Percentiles rank a stretch among this genome's conserved stretches.
These are phyloP conservation scores for Pythium graminicola DNA, from an alignment of 352 stramenopile species.

Conservation along the genomic window DNA sequence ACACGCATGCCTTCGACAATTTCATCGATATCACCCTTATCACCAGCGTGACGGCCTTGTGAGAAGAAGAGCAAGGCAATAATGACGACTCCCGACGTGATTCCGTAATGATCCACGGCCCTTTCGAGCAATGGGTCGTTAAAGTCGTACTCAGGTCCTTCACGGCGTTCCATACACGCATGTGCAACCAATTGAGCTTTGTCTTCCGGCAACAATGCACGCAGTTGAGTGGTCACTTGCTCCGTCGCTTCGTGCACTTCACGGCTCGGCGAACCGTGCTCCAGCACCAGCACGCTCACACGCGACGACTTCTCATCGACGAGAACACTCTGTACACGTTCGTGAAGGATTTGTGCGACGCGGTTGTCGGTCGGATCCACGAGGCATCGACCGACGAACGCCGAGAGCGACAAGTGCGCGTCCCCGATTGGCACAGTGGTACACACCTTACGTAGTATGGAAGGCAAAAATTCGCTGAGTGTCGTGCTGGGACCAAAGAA, in stretches of 20 bases:
- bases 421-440: neutral
- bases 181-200: constrained; percentile 43
- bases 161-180: constrained; percentile 72
- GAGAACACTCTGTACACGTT: constrained; percentile 41
- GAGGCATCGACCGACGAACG: constrained; percentile 50
- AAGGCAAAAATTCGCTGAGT: constrained; percentile 68
- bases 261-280: constrained; percentile 64
- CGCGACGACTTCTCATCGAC: constrained; percentile 16
- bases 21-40: constrained; percentile 71
- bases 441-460: constrained; percentile 47
- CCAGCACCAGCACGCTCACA: constrained; percentile 62
- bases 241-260: constrained; percentile 65
- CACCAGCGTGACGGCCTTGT: constrained; percentile 60
- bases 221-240: constrained; percentile 50
- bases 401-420: neutral
- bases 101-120: constrained; percentile 57
- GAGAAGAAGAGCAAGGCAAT: constrained; percentile 75
- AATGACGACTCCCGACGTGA: constrained; percentile 55
- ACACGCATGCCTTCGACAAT: constrained; percentile 46
- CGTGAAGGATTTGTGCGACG: constrained; percentile 53
- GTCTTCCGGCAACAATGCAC: constrained; percentile 24
- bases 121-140: constrained; percentile 70
- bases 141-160: constrained; percentile 67
- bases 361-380: constrained; percentile 54
- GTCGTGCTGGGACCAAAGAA: constrained; percentile 77